phyloP scores from a whole-genome alignment of 1,139 yeast genomes.

The Barnettozyma hawaiiensis region DNA sequence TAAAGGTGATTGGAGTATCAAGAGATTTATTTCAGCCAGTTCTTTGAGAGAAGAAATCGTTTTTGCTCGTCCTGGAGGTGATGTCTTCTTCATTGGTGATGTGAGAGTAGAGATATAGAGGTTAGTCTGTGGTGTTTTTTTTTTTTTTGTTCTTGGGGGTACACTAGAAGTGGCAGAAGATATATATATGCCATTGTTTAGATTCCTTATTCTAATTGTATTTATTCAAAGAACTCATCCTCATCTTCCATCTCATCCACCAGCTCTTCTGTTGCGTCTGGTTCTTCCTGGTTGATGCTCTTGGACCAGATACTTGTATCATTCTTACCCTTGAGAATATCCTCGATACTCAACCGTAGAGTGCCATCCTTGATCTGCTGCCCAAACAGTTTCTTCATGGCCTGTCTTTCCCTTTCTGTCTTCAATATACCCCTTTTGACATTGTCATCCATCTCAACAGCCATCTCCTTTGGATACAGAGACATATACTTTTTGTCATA shows the following conservation, averaged over 20 bases:
- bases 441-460: constrained; percentile 17
- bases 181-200: no score
- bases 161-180: no score
- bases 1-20: constrained; percentile 59
- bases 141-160: no score
- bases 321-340: constrained; percentile 46
- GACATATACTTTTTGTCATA: constrained; percentile 76
- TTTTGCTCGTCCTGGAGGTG: constrained; percentile 56
- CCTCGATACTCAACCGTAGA: constrained; percentile 55
- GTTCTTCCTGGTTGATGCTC: constrained; percentile 12
- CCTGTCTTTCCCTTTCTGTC: constrained; percentile 46
- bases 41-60: constrained; percentile 52
- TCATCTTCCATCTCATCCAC: constrained; percentile 29
- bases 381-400: constrained; percentile 47
- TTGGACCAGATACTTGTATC: constrained; percentile 17
- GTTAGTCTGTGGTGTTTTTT: neutral
- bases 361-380: constrained; percentile 43
- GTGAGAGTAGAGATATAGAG: constrained; percentile 8
- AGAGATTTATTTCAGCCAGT: constrained; percentile 54
- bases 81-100: constrained; percentile 48
- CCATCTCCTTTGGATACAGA: constrained; percentile 48
- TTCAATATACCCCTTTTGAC: constrained; percentile 23
- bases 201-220: neutral
- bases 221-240: constrained; percentile 45
- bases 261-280: constrained; percentile 16